Base-by-base conservation (phyloP, 1,139 yeast species). In the Sugiyamaella japonica region DNA sequence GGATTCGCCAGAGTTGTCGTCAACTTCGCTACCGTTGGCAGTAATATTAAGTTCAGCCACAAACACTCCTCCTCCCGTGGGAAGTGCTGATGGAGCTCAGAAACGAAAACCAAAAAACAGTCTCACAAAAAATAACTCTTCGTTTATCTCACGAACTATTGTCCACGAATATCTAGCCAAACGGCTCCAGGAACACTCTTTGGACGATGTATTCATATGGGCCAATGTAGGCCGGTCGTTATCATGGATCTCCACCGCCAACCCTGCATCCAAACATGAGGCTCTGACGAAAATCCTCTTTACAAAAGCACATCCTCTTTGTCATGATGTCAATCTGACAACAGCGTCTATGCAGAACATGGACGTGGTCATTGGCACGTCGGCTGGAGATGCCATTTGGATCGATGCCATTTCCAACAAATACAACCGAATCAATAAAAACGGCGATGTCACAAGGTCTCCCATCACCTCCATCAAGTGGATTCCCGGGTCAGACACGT, bases 351-450 rank as follows among this genome's bases (percentile, higher is more conserved):
- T 70, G 15, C 66, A 67, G 25, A 72, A 73, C 52, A 58, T 81
- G 13, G 85, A 81, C 54, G 66, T 79, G n/a, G 67, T 76, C 7
- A 62, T 80, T 13, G 85, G 84, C 5, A 76, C 78, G 58, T 73
- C 80, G 1, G 69, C 79, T 1, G 83, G 84, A 25, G 85, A 81
- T 61, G 67, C 80, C n/a, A 59, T 81, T n/a, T 81, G 84, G 84
- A 62, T 77, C 36, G 83, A 80, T 59, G 76, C 80, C 12, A 66
- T 72, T 29, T 71, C 75, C 45, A 71, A 73, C 66, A 73, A 75
- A 55, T 81, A 79, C 65, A 67, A 78, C 28, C 73, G 84, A 41
- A 71, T 80, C 68, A 81, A 81, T 65, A 81, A 80, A 61, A 73
- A 74, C 55, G 76, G 76, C 15, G 70, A 67, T 45, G 69, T 74